Base-by-base conservation (phyloP, 768 basidiomycete species). In the Amanita muscaria region DNA sequence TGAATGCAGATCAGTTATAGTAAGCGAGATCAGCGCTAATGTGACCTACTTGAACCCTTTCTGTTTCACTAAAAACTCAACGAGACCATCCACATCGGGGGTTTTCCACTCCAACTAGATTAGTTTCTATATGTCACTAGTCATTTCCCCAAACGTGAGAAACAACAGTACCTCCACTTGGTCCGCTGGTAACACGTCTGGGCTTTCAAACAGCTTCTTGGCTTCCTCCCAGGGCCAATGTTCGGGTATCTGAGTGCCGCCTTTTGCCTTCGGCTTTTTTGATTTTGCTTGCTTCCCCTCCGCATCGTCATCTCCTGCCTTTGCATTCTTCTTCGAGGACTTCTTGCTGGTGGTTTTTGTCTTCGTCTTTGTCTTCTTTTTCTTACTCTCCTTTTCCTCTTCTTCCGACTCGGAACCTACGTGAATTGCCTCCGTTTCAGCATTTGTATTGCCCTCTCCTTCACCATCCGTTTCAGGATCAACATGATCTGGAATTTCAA, bases 221-320 rank as follows among this genome's bases (percentile, higher is more conserved):
- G 96, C 96, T 50, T 91, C 84, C 60, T 93, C 80, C 88, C 89
- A 98, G 38, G 89, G 89, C 94, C 94, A 99, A 48, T 94, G 82
- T 35, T 92, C 92, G 0, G 96, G 94, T 29, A 97, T 73, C 15
- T 74, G 68, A 40, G 92, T 67, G 5, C 33, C 33, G 18, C 48
- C 49, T 37, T 47, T 44, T 3, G 14, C 33, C 16, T 44, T 44
- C 7, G 12, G 8, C 34, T 44, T 44, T 46, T 24, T 57, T 47
- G n/a, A 29, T 36, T 60, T 53, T 5, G 52, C 38, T 35, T 50
- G 59, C 46, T 63, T 74, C 38, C 57, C 51, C n/a, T 47, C 52
- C 24, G 51, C 53, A 25, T 56, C 53, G 35, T 61, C 59, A 23
- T 32, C 40, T 27, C n/a, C 32, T 3, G 18, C 31, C 31, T 49